A percentile compares a stretch with the other conserved stretches of the same genome.
phyloP scores from a whole-genome alignment of 148 eudicot genomes.

The Spergularia marina region DNA sequence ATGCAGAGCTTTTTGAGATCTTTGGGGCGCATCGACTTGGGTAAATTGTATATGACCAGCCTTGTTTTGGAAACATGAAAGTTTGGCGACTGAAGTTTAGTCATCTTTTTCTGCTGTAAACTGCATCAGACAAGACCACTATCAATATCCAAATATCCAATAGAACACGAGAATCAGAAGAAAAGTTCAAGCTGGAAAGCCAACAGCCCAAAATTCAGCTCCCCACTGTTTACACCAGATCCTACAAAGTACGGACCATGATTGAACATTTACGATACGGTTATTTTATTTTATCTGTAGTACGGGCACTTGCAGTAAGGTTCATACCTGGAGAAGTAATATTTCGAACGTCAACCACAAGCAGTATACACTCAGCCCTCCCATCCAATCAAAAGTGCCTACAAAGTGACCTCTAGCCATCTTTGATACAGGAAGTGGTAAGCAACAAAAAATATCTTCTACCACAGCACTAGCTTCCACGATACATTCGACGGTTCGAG shows the following conservation, averaged over 20 bases:
- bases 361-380: no score
- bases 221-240: background rate
- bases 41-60: slow-evolving; percentile 83
- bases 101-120: slow-evolving; percentile 70
- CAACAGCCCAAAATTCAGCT: background rate
- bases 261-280: no score
- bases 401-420: no score
- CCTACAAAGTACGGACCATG: background rate
- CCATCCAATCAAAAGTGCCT: no score
- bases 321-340: no score
- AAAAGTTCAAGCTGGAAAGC: background rate
- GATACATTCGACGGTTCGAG: no score
- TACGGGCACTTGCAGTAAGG: no score
- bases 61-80: slow-evolving; percentile 88
- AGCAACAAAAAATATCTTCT: no score
- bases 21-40: slow-evolving; percentile 70
- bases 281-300: no score
- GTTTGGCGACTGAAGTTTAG: slow-evolving; percentile 83
- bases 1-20: slow-evolving; percentile 60
- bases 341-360: no score
- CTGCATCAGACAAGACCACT: slow-evolving; percentile 36
- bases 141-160: slow-evolving; percentile 15
- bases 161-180: background rate
- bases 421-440: no score
- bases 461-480: no score